Base-by-base conservation (phyloP, 2,329 filamentous ascomycete genomes). In the Aspergillus vadensis region DNA sequence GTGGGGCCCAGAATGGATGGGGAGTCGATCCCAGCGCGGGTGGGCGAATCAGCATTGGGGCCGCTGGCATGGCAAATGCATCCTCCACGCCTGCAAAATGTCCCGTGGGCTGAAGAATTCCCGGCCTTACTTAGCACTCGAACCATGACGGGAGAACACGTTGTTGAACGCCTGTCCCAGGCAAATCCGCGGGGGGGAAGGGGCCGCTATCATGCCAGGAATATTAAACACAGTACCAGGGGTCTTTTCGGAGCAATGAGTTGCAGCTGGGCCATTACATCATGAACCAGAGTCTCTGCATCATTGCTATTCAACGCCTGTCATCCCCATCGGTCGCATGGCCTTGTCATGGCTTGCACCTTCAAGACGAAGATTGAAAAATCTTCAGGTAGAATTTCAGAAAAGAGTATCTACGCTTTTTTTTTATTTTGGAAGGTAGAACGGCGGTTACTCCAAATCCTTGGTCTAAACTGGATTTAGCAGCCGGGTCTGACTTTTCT, bases 91-190 rank as follows among this genome's bases (percentile, higher is more conserved):
- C 52, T 63, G 51, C 57, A 50, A 60, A 62, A 63, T 60, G 54
- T 63, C 60, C 60, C 58, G 55, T 63, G 62, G 62, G 41, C 55
- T 61, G 61, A 61, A 58, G 58, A 57, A 60, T 63, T 59, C 44
- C 57, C 55, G 55, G 55, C 58, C 32, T 36, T 36, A 36, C 10
- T 36, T 36, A 36, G 10, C 5, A 41, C 47, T 52, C 57, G 48
- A 50, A 47, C 50, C 44, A 43, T 52, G 44, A 62, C 47, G 27
- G 27, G 56, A 57, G 43, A 59, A 59, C 53, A 63, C 53, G 56
- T 63, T 62, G 62, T 59, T 57, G 52, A 39, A 25, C 53, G 49
- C 43, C 32, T 41, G 61, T 51, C 53, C 55, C 52, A 54, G 55
- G 41, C 50, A 60, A 58, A 58, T 60, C 44, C 38, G 27, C 32